Conservation (phyloP, 805 yeast genomes). For the Wickerhamomyces sydowiorum region DNA sequence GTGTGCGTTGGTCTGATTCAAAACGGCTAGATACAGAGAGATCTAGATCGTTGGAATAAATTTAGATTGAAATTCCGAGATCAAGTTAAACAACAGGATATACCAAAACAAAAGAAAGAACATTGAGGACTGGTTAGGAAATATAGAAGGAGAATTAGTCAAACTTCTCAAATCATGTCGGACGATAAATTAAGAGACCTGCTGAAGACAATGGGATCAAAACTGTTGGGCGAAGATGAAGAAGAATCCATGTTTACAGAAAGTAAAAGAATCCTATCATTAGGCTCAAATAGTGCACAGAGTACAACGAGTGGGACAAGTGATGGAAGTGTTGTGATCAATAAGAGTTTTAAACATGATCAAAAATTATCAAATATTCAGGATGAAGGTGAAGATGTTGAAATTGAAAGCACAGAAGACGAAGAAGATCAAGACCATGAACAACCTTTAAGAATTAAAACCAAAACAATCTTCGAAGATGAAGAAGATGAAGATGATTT, state of each 20-base stretch:
- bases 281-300: conserved; percentile 6
- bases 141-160: too few relatives aligned
- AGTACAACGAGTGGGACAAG: conserved; percentile 5
- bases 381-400: not conserved
- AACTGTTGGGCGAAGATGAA: conserved; percentile 15
- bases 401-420: conserved; percentile 13
- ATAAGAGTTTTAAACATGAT: not conserved
- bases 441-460: conserved; percentile 10
- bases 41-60: too few relatives aligned
- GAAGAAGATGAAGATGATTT: conserved; percentile 34
- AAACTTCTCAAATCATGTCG: conserved; percentile 9
- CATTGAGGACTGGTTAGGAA: not conserved
- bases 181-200: conserved; percentile 13
- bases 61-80: too few relatives aligned
- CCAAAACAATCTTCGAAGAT: conserved; percentile 25
- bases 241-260: conserved; percentile 11
- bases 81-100: too few relatives aligned
- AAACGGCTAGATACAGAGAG: too few relatives aligned
- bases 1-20: too few relatives aligned
- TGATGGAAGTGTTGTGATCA: conserved; percentile 17
- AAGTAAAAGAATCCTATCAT: conserved; percentile 15
- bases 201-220: conserved; percentile 10
- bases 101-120: too few relatives aligned
- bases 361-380: not conserved
- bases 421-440: conserved; percentile 16